Conservation (phyloP, 106 monocot species). For the Dendrobium catenatum region DNA sequence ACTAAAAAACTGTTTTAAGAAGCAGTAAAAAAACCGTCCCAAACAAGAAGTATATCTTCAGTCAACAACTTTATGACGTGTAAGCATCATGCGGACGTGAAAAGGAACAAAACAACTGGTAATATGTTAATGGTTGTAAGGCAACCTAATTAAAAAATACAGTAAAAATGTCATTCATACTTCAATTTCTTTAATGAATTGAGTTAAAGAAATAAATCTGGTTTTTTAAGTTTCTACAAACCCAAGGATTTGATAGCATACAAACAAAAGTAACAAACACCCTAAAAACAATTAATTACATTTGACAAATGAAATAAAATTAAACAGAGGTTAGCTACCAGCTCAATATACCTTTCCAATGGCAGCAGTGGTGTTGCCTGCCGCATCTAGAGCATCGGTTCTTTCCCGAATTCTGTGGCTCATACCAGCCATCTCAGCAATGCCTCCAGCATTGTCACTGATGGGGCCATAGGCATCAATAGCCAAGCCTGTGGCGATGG, state of each 20-base stretch:
- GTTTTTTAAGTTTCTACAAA: neutral
- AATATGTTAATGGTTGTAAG: no score
- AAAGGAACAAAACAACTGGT: no score
- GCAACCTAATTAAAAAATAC: no score
- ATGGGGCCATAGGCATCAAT: conserved; percentile 74
- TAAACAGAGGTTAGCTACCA: neutral
- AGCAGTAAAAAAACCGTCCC: no score
- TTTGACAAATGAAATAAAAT: neutral
- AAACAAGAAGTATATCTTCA: no score
- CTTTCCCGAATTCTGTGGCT: conserved; percentile 73
- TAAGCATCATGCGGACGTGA: no score
- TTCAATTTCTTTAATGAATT: no score
- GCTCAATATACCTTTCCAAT: conserved; percentile 61
- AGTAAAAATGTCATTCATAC: no score
- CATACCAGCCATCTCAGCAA: conserved; percentile 97
- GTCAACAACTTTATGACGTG: no score
- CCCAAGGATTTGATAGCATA: no score
- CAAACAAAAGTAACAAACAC: neutral
- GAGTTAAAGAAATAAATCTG: neutral
- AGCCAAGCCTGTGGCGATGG: conserved; percentile 61
- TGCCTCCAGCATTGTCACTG: conserved; percentile 92
- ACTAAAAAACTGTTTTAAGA: no score
- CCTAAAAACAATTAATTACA: neutral
- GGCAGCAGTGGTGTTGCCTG: conserved; percentile 89
- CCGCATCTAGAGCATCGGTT: conserved; percentile 84